Base-by-base conservation (phyloP, 768 basidiomycete species). In the Leccinum boreale region DNA sequence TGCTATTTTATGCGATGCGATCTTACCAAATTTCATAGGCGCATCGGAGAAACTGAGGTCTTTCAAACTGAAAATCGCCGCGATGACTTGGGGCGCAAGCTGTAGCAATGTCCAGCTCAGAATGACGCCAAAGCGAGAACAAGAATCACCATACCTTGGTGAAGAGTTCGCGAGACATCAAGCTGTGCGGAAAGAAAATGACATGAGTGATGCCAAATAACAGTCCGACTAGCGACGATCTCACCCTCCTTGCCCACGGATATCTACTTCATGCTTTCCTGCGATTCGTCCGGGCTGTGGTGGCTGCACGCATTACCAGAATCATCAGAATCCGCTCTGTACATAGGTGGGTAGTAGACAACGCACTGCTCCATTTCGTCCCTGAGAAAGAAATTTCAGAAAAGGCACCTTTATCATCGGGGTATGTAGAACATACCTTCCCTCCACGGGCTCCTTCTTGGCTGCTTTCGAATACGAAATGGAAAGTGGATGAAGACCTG, bases 11-110 rank as follows among this genome's bases (percentile, higher is more conserved):
- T 24, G 5, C 21, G 4, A 31, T 36, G 8, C 3, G 17, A 61
- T 17, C 66, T 45, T 28, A 66, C 66, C 59, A 57, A 50, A 57
- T 28, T 35, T 50, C 55, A 45, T 65, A 7, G 23, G 48, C 2
- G 14, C 45, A 2, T 26, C 42, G n/a, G 55, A 23, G 31, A 65
- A 62, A 15, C n/a, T 0, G 14, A 85, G 48, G 21, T 74, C 65
- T 53, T 77, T 75, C 57, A 82, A 68, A 28, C 70, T 70, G 56
- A 85, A 77, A 46, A 87, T 75, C 6, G 69, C 72, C 3, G 74
- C 70, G 19, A 86, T 62, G 21, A 81, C 72, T 28, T 68, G 67
- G 19, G 81, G 76, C 6, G 77, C 77, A 26, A 78, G 75, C 81
- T 82, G 14, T 24, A 45, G 45, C 5, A 3, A 9, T 17, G 5